phyloP scores from a whole-genome alignment of 352 stramenopile genomes.

The Pythium sp. region DNA sequence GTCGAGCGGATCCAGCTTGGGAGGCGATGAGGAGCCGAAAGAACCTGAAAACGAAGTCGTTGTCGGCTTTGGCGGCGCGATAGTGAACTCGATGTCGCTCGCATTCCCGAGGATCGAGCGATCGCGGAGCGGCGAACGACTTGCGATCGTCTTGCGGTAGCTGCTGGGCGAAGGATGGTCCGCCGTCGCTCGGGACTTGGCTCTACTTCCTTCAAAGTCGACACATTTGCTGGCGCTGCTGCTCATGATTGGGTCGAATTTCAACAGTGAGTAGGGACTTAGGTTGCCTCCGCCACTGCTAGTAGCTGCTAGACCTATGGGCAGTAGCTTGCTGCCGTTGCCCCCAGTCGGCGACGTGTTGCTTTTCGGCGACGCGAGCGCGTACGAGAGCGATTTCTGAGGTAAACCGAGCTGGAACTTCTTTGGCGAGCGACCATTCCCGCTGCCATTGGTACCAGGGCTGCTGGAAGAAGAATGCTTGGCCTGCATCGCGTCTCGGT shows the following conservation, averaged over 20 bases:
- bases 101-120: neutral
- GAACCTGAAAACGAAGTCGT: neutral
- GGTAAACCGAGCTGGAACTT: conserved; percentile 12
- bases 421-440: conserved; percentile 6
- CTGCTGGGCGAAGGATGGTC: neutral
- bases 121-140: conserved; percentile 3
- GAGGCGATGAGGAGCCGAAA: neutral
- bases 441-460: neutral
- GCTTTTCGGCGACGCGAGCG: conserved; percentile 5
- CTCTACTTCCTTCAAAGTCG: neutral
- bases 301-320: neutral
- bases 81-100: neutral
- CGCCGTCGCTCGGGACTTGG: no score
- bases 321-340: conserved; percentile 12
- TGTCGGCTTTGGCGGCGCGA: neutral
- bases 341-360: conserved; percentile 3
- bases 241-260: conserved; percentile 14
- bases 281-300: neutral
- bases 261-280: neutral
- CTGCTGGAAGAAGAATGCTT: neutral
- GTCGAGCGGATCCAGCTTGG: conserved; percentile 15
- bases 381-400: conserved; percentile 4
- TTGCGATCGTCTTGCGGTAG: conserved; percentile 8
- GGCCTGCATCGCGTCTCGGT: neutral
- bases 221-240: conserved; percentile 3